Percentiles rank a stretch among this genome's conserved stretches.
These are phyloP conservation scores for Corymbia maculata DNA, from an alignment of 345 rosid genomes.

Conservation along the genomic window DNA sequence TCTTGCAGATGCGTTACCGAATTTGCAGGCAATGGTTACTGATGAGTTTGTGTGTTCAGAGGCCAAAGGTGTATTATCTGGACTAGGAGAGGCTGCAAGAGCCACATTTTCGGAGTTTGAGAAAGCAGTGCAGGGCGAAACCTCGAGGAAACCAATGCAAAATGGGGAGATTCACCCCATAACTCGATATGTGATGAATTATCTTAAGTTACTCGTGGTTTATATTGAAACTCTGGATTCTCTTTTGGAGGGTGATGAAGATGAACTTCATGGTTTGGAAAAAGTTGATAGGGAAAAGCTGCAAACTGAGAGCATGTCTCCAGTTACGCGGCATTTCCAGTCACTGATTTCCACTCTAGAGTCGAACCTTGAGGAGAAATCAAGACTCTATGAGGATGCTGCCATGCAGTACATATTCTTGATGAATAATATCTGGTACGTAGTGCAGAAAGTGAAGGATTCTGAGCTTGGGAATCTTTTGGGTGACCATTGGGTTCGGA, in stretches of 20 bases:
- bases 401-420: constrained; percentile 65
- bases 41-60: constrained; percentile 48
- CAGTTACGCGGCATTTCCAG: constrained; percentile 49
- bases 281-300: constrained; percentile 14
- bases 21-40: constrained; percentile 50
- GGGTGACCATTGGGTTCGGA: constrained; percentile 95
- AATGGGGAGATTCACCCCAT: constrained; percentile 94
- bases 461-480: constrained; percentile 74
- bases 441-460: constrained; percentile 87
- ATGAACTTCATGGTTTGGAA: constrained; percentile 20
- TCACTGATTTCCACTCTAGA: constrained; percentile 52
- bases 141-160: constrained; percentile 68
- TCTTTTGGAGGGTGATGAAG: constrained; percentile 45
- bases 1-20: constrained; percentile 41
- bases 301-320: constrained; percentile 29
- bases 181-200: constrained; percentile 93
- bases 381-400: constrained; percentile 70
- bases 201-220: constrained; percentile 81
- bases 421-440: constrained; percentile 84
- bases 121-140: constrained; percentile 68
- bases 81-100: constrained; percentile 61
- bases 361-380: constrained; percentile 82
- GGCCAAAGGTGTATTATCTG: constrained; percentile 57
- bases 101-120: constrained; percentile 91
- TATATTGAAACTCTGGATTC: constrained; percentile 72